These are phyloP conservation scores for Trametes pubescens DNA, from an alignment of 1,284 basidiomycete species.

Conservation along the genomic window DNA sequence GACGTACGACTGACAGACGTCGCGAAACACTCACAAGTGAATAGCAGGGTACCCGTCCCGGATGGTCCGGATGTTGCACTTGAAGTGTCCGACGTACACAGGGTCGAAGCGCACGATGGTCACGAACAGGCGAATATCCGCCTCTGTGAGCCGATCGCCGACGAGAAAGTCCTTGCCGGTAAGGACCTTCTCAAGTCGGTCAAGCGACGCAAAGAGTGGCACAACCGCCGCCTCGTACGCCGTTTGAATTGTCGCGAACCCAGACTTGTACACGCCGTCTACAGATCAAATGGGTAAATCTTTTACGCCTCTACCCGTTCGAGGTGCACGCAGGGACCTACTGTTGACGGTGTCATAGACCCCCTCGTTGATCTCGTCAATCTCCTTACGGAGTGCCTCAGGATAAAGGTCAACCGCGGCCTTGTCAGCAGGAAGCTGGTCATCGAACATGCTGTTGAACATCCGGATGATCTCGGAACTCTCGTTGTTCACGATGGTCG, in stretches of 20 bases:
- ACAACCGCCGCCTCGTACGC: conserved; percentile 85
- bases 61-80: conserved; percentile 89
- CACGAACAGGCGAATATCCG: conserved; percentile 91
- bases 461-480: conserved; percentile 94
- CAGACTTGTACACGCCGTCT: conserved; percentile 91
- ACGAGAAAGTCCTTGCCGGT: conserved; percentile 84
- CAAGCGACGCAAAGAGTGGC: conserved; percentile 80
- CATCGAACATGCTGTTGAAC: conserved; percentile 87
- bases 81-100: conserved; percentile 94
- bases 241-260: conserved; percentile 85
- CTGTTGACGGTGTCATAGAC: conserved; percentile 87
- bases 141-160: conserved; percentile 87
- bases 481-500: conserved; percentile 96
- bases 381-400: conserved; percentile 56
- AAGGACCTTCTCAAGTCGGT: conserved; percentile 83
- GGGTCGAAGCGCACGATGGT: conserved; percentile 86
- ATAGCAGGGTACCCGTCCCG: conserved; percentile 85
- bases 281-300: background rate
- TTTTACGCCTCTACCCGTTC: background rate
- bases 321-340: too few species aligned
- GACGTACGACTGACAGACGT: background rate
- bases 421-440: conserved; percentile 69
- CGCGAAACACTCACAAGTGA: conserved; percentile 59
- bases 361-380: conserved; percentile 91
- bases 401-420: conserved; percentile 49